Evolutionary conservation across 306 rosid species (phyloP), one percentile per base, ranked within the genome.

Genomic region (Comarum palustre): DNA sequence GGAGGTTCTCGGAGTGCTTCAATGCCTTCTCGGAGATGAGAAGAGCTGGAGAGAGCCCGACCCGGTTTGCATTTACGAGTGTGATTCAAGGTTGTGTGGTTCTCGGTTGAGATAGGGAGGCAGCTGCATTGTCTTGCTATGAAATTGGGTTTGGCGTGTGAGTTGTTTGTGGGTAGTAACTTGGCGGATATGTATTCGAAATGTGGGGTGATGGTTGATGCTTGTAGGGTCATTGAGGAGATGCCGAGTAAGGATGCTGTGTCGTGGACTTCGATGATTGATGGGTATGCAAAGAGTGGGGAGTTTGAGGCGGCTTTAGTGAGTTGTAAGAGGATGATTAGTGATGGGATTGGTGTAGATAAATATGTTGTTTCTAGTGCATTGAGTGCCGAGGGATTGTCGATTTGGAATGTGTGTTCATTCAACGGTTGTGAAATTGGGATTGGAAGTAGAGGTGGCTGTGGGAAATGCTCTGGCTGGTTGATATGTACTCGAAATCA

Each of bases 251-350:
- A 86, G 80, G 93, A 88, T 22, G 84, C 73, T 41, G 87, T 88
- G 27, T 73, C 73, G 13, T 88, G 93, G 93, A 86, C 87, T 0
- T 61, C 83, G 1, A 72, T 88, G 90, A 86, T 88, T 75, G 89
- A 81, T 78, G 87, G 93, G 60, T 86, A 74, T 73, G 77, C 71
- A 4, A 84, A 86, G 76, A 82, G 67, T 76, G 90, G 84, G 65
- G 79, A 82, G 64, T 81, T 68, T 68, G 83, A 78, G 74, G 48
- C 73, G 58, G 86, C 87, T 82, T 48, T 88, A n/a, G 16, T 58
- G 48, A 82, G 80, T 68, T 86, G 68, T 75, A 74, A 84, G 82
- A 75, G 59, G 74, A 86, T 86, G 94, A 63, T 66, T 39, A 47
- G 11, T 43, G 88, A 81, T 54, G 86, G 34, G 48, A 42, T 82